These are phyloP conservation scores for Epipyxis sp. DNA, from an alignment of 108 stramenopile genomes.

Conservation along the genomic window DNA sequence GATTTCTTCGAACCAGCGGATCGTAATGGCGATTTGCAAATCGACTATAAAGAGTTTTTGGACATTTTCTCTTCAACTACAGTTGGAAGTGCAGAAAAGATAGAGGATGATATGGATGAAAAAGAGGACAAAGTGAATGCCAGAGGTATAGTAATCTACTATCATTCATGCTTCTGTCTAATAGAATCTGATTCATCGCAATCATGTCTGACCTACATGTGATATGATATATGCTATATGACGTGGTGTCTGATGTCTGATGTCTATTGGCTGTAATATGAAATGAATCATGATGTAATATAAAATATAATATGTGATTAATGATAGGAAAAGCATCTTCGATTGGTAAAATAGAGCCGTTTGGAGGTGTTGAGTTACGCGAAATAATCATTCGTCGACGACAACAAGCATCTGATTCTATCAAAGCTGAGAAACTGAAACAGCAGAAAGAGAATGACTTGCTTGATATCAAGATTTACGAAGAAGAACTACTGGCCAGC, in stretches of 20 bases:
- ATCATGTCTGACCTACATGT: too few relatives aligned
- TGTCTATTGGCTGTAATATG: too few relatives aligned
- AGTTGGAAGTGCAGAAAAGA: too few relatives aligned
- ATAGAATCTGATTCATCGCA: too few relatives aligned
- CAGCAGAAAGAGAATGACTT: conserved; percentile 32
- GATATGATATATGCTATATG: too few relatives aligned
- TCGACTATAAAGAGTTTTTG: conserved; percentile 43
- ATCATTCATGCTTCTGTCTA: too few relatives aligned
- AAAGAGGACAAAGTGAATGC: conserved; percentile 31
- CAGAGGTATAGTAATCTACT: neutral
- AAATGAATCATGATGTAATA: too few relatives aligned
- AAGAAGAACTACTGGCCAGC: conserved; percentile 41
- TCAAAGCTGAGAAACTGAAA: conserved; percentile 29
- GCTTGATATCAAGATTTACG: conserved; percentile 38
- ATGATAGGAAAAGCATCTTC: too few relatives aligned
- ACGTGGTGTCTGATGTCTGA: too few relatives aligned
- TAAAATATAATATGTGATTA: too few relatives aligned
- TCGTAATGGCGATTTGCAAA: conserved; percentile 12
- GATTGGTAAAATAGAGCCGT: conserved; percentile 40
- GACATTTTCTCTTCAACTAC: conserved; percentile 16
- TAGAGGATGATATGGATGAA: too few relatives aligned
- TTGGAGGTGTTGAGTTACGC: conserved; percentile 35
- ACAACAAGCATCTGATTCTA: neutral
- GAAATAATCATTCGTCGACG: conserved; percentile 35
- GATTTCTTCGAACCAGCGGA: conserved; percentile 39